phyloP scores from a whole-genome alignment of 2,329 filamentous ascomycete species.

The Verticillium nonalfalfae region DNA sequence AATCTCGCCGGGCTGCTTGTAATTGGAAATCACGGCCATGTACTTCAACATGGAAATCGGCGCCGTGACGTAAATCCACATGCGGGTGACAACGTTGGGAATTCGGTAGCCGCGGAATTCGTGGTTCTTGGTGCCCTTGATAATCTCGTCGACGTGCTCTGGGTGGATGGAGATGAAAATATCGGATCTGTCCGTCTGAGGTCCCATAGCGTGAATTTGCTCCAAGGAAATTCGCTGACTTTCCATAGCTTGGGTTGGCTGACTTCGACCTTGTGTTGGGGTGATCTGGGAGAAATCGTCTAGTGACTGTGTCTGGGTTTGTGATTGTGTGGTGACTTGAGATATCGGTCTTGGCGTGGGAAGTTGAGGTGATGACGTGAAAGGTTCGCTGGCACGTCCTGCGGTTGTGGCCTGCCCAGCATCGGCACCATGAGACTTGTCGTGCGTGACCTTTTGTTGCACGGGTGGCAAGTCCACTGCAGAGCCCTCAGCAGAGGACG shows the following conservation, averaged over 20 bases:
- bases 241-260: conserved; percentile 30
- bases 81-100: conserved; percentile 45
- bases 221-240: conserved; percentile 47
- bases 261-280: conserved; percentile 19
- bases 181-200: conserved; percentile 44
- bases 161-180: conserved; percentile 45
- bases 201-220: conserved; percentile 38
- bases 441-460: not conserved
- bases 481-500: not conserved
- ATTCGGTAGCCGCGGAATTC: conserved; percentile 51
- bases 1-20: conserved; percentile 41
- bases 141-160: conserved; percentile 40
- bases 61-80: conserved; percentile 54
- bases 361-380: not conserved
- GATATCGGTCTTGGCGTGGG: not conserved
- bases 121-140: conserved; percentile 43
- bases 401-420: not conserved
- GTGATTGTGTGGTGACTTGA: not conserved
- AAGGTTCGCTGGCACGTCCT: not conserved
- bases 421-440: not conserved
- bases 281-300: not conserved
- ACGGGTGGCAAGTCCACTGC: not conserved
- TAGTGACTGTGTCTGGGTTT: not conserved
- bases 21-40: conserved; percentile 48
- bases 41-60: conserved; percentile 46